These are phyloP conservation scores for Leucoagaricus sp. DNA, from an alignment of 1,284 basidiomycete genomes.

Conservation along the genomic window DNA sequence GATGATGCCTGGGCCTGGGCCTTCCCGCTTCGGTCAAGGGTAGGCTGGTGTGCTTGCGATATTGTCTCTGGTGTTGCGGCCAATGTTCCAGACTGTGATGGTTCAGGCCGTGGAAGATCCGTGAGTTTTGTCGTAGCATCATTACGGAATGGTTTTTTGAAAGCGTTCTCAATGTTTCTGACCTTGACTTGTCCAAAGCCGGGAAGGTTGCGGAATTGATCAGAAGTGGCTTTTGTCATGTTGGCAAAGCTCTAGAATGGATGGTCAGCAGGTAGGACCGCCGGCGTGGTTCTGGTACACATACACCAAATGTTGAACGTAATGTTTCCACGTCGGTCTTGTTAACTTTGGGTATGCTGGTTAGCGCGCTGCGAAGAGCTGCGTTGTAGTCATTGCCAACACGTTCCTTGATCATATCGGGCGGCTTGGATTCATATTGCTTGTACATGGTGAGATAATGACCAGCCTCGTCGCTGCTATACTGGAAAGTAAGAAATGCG, in stretches of 20 bases:
- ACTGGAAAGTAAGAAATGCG: no score
- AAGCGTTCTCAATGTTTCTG: constrained; percentile 76
- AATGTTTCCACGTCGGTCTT: constrained; percentile 97
- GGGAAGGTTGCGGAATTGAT: constrained; percentile 81
- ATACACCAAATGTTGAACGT: constrained; percentile 88
- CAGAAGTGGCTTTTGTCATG: constrained; percentile 72
- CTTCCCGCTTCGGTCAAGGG: not conserved
- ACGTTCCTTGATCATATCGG: constrained; percentile 92
- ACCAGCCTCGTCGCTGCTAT: constrained; percentile 91
- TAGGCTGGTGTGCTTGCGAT: not conserved
- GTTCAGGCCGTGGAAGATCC: constrained; percentile 28
- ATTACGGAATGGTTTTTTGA: constrained; percentile 76
- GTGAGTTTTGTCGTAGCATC: constrained; percentile 54
- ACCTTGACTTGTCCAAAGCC: constrained; percentile 97
- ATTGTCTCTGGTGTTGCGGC: not conserved
- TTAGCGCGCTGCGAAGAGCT: constrained; percentile 84
- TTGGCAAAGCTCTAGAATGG: constrained; percentile 76
- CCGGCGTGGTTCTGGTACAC: constrained; percentile 28
- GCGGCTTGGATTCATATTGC: constrained; percentile 91
- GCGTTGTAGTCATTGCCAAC: constrained; percentile 87
- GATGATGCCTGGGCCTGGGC: not conserved
- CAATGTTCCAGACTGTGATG: no score
- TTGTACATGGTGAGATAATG: constrained; percentile 93
- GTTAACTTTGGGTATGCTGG: constrained; percentile 91
- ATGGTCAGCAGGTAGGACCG: not conserved